phyloP scores from a whole-genome alignment of 345 rosid genomes.

The Excoecaria cochinchinensis region DNA sequence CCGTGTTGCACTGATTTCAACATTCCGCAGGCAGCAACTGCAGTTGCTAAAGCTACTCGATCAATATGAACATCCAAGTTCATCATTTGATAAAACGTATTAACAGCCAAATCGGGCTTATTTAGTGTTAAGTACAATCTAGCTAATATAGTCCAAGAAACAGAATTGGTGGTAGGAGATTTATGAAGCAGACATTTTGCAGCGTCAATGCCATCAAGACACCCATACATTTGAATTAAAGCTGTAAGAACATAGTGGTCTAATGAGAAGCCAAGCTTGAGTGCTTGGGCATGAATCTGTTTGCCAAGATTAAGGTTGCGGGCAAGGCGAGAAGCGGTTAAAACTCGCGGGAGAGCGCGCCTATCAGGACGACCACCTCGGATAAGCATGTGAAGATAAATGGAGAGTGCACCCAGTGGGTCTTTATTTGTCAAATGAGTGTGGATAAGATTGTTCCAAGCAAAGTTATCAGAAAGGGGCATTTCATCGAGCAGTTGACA shows the following conservation, averaged over 20 bases:
- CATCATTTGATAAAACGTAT: conserved; percentile 40
- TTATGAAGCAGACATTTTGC: conserved; percentile 43
- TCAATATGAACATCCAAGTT: conserved; percentile 29
- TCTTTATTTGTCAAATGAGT: conserved; percentile 30
- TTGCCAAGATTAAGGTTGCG: conserved; percentile 34
- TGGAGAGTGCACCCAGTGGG: conserved; percentile 26
- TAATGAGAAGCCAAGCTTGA: conserved; percentile 38
- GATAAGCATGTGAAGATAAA: conserved; percentile 44
- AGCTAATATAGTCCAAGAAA: conserved; percentile 45
- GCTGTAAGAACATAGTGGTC: conserved; percentile 41
- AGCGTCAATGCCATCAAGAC: conserved; percentile 35
- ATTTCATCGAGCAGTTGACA: conserved; percentile 46
- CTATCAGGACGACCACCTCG: conserved; percentile 44
- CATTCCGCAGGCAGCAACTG: conserved; percentile 35
- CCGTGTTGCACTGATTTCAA: conserved; percentile 44
- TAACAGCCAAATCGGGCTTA: conserved; percentile 36
- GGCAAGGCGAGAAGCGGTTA: conserved; percentile 40
- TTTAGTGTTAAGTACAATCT: conserved; percentile 36
- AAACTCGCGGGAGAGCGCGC: conserved; percentile 46
- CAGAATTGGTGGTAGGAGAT: conserved; percentile 33
- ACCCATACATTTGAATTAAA: conserved; percentile 49
- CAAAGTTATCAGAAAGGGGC: conserved; percentile 27
- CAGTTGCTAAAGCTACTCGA: conserved; percentile 43
- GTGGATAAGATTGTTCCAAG: conserved; percentile 49
- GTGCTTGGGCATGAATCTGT: conserved; percentile 44